Evolutionary conservation across 2,329 filamentous ascomycete species (phyloP).

Genomic region (Fusarium duplospermum): DNA sequence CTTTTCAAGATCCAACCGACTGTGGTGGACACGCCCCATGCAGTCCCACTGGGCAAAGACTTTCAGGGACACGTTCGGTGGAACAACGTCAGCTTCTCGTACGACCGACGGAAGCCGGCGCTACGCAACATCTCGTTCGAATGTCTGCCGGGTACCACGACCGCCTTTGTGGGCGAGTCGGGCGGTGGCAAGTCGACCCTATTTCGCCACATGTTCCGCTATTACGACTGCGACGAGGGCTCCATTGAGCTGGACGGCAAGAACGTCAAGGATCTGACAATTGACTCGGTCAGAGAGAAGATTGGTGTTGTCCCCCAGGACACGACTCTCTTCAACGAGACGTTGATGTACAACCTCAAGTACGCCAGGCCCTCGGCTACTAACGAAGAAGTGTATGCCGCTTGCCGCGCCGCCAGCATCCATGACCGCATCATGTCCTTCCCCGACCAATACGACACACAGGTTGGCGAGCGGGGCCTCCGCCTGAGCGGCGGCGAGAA

Average conservation of each 20-base stretch:
- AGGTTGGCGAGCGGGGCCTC: slow-evolving; percentile 90
- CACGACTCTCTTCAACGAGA: slow-evolving; percentile 94
- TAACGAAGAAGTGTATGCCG: slow-evolving; percentile 83
- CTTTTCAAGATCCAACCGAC: slow-evolving; percentile 96
- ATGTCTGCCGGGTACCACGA: slow-evolving; percentile 90
- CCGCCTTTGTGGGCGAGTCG: slow-evolving; percentile 94
- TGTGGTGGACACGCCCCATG: slow-evolving; percentile 81
- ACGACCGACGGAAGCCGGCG: slow-evolving; percentile 87
- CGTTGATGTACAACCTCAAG: slow-evolving; percentile 92
- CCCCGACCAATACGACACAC: slow-evolving; percentile 88
- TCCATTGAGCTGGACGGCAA: slow-evolving; percentile 86
- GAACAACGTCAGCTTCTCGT: slow-evolving; percentile 90
- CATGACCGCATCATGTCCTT: slow-evolving; percentile 93
- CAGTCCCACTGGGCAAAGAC: slow-evolving; percentile 65
- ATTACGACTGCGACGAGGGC: slow-evolving; percentile 88
- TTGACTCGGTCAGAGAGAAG: slow-evolving; percentile 89
- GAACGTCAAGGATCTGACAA: slow-evolving; percentile 87
- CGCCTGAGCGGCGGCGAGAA: slow-evolving; percentile 92
- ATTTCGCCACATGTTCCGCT: slow-evolving; percentile 94
- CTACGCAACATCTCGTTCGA: slow-evolving; percentile 86
- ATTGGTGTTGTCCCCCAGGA: slow-evolving; percentile 98
- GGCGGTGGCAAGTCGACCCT: slow-evolving; percentile 97
- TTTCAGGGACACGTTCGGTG: slow-evolving; percentile 89
- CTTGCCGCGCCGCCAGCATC: slow-evolving; percentile 88
- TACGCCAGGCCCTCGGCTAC: slow-evolving; percentile 87